Evolutionary conservation across 495 filamentous ascomycete genomes (phyloP), one percentile per base, ranked within the genome.

Genomic region (Xanthoparmelia taractica): DNA sequence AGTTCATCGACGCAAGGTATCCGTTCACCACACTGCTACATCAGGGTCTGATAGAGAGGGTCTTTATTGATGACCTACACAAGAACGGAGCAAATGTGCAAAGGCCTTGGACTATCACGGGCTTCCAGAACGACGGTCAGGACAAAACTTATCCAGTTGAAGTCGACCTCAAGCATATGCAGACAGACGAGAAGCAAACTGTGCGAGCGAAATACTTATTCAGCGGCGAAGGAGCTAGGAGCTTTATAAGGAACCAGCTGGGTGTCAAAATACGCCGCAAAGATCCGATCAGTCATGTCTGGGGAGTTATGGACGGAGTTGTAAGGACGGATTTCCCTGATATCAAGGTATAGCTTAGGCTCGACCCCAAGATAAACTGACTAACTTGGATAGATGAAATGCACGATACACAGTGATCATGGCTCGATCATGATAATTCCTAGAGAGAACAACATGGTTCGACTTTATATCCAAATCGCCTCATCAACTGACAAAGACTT

Each of bases 301-400:
- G 86, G 86, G 91, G 91, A 64, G 91, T 95, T 18, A 87, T 94
- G 85, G 91, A 96, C 64, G 79, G 90, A 64, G 82, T 87, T 38
- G 85, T 88, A 8, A 78, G 75, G 8, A 93, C 91, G 1, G 74
- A 85, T 67, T 96, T 93, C 73, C 91, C 90, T 18, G 77, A 80
- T 65, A 77, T 80, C 71, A 80, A 78, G 70, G 76, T 74, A 69
- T 25, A 6, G 8, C 43, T 34, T 23, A 8, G 13, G 18, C 48
- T 48, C 29, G 38, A 5, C 33, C 13, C 27, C 13, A 10, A 31
- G 31, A 57, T 36, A 3, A 37, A 18, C n/a, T n/a, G 11, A 36
- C 63, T 73, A 43, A 69, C 57, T 31, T 57, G 31, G 25, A 58
- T 65, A 92, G 91, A 93, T 92, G 80, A 96, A 96, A 83, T 95